phyloP scores from a whole-genome alignment of 2,329 filamentous ascomycete species.

The Escovopsis sp. region DNA sequence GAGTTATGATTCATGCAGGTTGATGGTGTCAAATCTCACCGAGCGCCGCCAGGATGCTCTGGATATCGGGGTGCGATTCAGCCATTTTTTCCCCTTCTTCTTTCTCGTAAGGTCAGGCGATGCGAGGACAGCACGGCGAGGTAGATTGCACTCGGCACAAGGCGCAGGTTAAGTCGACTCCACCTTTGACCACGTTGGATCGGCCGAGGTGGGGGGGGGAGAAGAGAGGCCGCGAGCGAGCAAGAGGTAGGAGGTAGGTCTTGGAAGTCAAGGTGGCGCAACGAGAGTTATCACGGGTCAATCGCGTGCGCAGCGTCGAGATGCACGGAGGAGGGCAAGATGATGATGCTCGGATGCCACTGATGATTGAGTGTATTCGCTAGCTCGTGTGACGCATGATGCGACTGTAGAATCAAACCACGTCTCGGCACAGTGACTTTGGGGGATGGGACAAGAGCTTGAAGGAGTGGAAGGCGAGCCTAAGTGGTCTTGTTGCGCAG shows the following conservation, averaged over 20 bases:
- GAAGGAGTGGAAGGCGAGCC: too few species aligned
- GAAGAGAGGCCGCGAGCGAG: neutral
- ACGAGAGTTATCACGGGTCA: neutral
- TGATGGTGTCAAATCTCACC: slow-evolving; percentile 20
- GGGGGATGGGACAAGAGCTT: neutral
- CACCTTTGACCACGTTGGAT: too few species aligned
- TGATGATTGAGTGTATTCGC: neutral
- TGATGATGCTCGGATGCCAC: neutral
- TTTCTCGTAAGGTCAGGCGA: neutral
- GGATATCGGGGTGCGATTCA: slow-evolving; percentile 25
- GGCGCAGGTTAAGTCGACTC: too few species aligned
- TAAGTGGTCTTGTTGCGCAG: too few species aligned
- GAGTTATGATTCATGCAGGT: slow-evolving; percentile 1
- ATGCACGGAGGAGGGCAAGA: neutral
- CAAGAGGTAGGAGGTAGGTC: neutral
- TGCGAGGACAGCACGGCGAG: too few species aligned
- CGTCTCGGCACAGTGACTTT: neutral
- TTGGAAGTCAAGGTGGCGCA: neutral
- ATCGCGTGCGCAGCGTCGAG: neutral
- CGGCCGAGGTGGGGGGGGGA: too few species aligned
- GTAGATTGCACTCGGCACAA: too few species aligned
- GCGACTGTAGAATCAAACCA: neutral
- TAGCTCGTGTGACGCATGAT: neutral
- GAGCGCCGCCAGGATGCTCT: slow-evolving; percentile 34
- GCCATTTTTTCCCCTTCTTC: slow-evolving; percentile 16